These are phyloP conservation scores for Lactifluus subvellereus DNA, from an alignment of 768 basidiomycete genomes.

Conservation along the genomic window DNA sequence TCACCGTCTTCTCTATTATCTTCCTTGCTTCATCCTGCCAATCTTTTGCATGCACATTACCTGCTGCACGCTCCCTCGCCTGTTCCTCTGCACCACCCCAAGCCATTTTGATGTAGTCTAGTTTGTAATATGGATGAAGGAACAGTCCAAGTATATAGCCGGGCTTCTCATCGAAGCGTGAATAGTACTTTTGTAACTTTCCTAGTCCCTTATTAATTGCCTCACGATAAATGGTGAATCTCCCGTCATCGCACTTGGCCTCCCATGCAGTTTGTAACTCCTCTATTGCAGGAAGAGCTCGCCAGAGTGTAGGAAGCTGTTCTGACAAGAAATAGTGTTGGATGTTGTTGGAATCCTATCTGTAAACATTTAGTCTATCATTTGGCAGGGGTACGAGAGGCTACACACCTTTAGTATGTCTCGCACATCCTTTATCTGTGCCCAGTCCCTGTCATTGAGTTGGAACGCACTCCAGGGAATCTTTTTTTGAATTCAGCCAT, in stretches of 20 bases:
- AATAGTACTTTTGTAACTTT: not conserved
- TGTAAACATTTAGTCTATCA: too few relatives aligned
- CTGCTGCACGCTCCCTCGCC: too few relatives aligned
- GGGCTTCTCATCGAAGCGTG: not conserved
- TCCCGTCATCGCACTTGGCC: too few relatives aligned
- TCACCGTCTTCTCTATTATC: too few relatives aligned
- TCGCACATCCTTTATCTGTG: not conserved
- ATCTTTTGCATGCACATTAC: too few relatives aligned
- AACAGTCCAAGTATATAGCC: not conserved
- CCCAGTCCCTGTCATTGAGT: not conserved
- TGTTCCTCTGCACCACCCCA: not conserved
- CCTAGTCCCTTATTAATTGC: not conserved
- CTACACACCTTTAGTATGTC: too few relatives aligned
- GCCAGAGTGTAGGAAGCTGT: too few relatives aligned
- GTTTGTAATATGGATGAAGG: not conserved
- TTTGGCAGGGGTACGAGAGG: not conserved
- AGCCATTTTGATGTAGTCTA: not conserved
- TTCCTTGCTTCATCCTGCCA: too few relatives aligned
- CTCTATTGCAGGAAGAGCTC: too few relatives aligned
- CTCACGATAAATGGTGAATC: not conserved
- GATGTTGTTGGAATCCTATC: too few relatives aligned
- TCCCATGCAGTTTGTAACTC: too few relatives aligned
- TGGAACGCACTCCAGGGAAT: not conserved
- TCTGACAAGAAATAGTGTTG: too few relatives aligned
- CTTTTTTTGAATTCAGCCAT: not conserved